phyloP scores from a whole-genome alignment of 2,329 filamentous ascomycete genomes.

The Tolypocladium tropicale region DNA sequence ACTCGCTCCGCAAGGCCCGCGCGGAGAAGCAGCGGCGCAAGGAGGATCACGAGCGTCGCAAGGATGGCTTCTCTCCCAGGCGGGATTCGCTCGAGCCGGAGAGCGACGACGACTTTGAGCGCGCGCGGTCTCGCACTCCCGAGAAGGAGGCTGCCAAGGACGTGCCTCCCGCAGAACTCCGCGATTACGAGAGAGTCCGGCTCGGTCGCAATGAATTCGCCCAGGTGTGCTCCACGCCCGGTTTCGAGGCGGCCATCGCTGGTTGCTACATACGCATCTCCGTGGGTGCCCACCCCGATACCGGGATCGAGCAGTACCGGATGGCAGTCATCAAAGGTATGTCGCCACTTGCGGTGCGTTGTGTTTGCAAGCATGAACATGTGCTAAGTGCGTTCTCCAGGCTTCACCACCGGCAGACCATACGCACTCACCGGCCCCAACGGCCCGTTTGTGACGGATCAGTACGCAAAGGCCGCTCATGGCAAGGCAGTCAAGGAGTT shows the following conservation, averaged over 20 bases:
- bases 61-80: conserved; percentile 36
- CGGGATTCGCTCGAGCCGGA: conserved; percentile 42
- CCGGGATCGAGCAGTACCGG: conserved; percentile 69
- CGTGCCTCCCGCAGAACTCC: conserved; percentile 59
- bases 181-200: conserved; percentile 75
- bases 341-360: background rate
- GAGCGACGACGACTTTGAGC: conserved; percentile 71
- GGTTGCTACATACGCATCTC: conserved; percentile 82
- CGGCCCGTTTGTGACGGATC: conserved; percentile 70
- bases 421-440: conserved; percentile 77
- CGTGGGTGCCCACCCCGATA: conserved; percentile 66
- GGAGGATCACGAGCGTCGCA: conserved; percentile 49
- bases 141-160: conserved; percentile 59
- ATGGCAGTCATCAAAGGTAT: conserved; percentile 79
- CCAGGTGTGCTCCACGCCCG: conserved; percentile 86
- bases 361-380: background rate
- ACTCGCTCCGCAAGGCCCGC: conserved; percentile 51
- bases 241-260: conserved; percentile 70
- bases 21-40: conserved; percentile 45
- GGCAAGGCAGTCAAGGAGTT: conserved; percentile 78
- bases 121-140: conserved; percentile 41
- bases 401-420: conserved; percentile 66
- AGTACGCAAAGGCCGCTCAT: conserved; percentile 72
- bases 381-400: conserved; percentile 30
- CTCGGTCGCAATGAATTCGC: conserved; percentile 81